Conservation (phyloP, 2,329 filamentous ascomycete species). For the Fulvia fulva region DNA sequence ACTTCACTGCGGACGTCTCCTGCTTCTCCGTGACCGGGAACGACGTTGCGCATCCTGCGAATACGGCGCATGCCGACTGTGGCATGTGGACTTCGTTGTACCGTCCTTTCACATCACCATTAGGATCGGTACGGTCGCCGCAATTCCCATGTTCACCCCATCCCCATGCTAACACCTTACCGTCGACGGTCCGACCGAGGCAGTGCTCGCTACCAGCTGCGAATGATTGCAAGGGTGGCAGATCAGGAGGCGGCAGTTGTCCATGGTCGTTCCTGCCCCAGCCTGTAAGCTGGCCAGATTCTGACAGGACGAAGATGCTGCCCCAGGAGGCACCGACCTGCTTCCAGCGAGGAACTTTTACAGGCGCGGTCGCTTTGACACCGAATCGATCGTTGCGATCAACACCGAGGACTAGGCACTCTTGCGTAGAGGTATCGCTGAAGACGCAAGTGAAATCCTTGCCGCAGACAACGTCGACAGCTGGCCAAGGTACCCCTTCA, state of each 20-base stretch:
- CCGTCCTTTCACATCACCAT: constrained; percentile 64
- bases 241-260: constrained; percentile 62
- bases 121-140: constrained; percentile 60
- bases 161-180: constrained; percentile 77
- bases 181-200: constrained; percentile 62
- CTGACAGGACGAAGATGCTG: constrained; percentile 66
- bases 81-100: constrained; percentile 62
- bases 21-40: constrained; percentile 58
- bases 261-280: constrained; percentile 88
- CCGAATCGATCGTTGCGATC: constrained; percentile 68
- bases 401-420: constrained; percentile 65
- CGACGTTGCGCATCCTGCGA: constrained; percentile 86
- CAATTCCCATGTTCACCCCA: constrained; percentile 99
- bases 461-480: constrained; percentile 67
- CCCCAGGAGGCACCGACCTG: constrained; percentile 79
- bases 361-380: constrained; percentile 46
- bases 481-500: constrained; percentile 56
- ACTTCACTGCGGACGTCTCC: neutral
- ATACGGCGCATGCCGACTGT: constrained; percentile 57
- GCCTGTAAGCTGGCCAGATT: constrained; percentile 58
- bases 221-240: constrained; percentile 61
- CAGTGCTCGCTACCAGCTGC: constrained; percentile 86
- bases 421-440: constrained; percentile 50
- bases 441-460: constrained; percentile 80
- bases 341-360: constrained; percentile 55